Percentiles rank a stretch among this genome's conserved stretches.
These are phyloP conservation scores for Microcyclospora tardicrescens DNA, from an alignment of 2,329 filamentous ascomycete species.

Conservation along the genomic window DNA sequence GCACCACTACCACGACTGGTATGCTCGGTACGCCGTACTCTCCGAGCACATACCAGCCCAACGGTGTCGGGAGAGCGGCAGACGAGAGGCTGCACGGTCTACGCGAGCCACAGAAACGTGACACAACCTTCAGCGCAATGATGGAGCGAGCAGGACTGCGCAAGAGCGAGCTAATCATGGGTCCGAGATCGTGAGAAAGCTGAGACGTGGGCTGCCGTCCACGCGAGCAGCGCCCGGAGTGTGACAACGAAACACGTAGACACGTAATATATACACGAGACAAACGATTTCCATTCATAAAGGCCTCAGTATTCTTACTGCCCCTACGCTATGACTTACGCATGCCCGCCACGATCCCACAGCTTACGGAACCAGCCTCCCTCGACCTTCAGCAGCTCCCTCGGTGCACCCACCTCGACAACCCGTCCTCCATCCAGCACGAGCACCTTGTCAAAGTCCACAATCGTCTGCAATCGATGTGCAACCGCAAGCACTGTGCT, in stretches of 20 bases:
- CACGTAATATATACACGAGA: too few relatives aligned
- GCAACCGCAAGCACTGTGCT: slow-evolving; percentile 49
- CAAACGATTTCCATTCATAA: too few relatives aligned
- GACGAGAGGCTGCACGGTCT: slow-evolving; percentile 1
- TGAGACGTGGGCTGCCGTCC: slow-evolving; percentile 8
- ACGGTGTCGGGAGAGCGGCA: slow-evolving; percentile 1
- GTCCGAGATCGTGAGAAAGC: background rate
- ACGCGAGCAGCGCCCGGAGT: slow-evolving; percentile 1
- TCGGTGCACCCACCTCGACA: slow-evolving; percentile 26
- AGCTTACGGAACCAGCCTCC: slow-evolving; percentile 6
- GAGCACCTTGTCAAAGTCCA: slow-evolving; percentile 40
- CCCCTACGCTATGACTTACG: too few relatives aligned
- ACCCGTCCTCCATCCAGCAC: slow-evolving; percentile 39
- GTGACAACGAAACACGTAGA: too few relatives aligned
- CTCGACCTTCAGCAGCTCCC: slow-evolving; percentile 9
- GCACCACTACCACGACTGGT: slow-evolving; percentile 1
- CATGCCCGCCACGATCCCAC: background rate
- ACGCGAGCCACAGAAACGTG: slow-evolving; percentile 5
- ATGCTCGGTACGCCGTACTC: slow-evolving; percentile 10
- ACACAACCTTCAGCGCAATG: slow-evolving; percentile 28
- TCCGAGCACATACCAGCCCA: slow-evolving; percentile 2
- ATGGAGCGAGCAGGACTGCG: slow-evolving; percentile 29
- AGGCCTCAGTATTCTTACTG: too few relatives aligned
- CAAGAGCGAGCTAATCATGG: slow-evolving; percentile 5
- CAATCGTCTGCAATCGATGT: slow-evolving; percentile 43